Base-by-base conservation (phyloP, 2,329 filamentous ascomycete genomes). In the Pyrenophora teres region DNA sequence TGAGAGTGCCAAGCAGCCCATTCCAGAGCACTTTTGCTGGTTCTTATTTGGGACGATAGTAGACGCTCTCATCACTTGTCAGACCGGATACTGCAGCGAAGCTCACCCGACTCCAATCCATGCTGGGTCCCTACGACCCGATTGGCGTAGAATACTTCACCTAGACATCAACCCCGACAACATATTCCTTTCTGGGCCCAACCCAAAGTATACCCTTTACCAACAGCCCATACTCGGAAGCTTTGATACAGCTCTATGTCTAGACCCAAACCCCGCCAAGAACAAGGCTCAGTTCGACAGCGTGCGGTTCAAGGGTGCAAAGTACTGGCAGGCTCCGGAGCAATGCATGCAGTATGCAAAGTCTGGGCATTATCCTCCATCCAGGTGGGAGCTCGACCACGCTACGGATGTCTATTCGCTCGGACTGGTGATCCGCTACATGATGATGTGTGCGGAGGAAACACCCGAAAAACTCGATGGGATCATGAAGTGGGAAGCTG, bases 11-110 rank as follows among this genome's bases (percentile, higher is more conserved):
- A 40, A 30, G 10, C 36, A 33, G 10, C 23, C 21, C 18, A 44
- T 53, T 4, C 41, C 50, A 8, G 50, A 53, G 25, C 50, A 53
- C 32, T 49, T 44, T 15, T 43, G 36, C 15, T 49, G 45, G 45
- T 49, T 43, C 23, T 18, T 49, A n/a, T 46, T 53, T 21, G 27
- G 25, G 21, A n/a, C 25, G 9, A 10, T 53, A 7, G 27, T 53
- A 10, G 40, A 40, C 4, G 50, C 45, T 8, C 49, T 52, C 7
- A 36, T 40, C 7, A 45, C 42, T 10, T 46, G 39, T 8, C 23
- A 33, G 18, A 47, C 44, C 8, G 44, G 37, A 12, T 32, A 40
- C 9, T 47, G 44, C 25, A 40, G 18, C 30, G 44, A 40, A 3
- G n/a, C 35, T 12, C 13, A 18, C 8, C 6, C 7, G 10, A 15